A percentile compares a stretch with the other conserved stretches of the same genome.
phyloP scores from a whole-genome alignment of 2,329 filamentous ascomycete genomes.

The Arachnopeziza araneosa region DNA sequence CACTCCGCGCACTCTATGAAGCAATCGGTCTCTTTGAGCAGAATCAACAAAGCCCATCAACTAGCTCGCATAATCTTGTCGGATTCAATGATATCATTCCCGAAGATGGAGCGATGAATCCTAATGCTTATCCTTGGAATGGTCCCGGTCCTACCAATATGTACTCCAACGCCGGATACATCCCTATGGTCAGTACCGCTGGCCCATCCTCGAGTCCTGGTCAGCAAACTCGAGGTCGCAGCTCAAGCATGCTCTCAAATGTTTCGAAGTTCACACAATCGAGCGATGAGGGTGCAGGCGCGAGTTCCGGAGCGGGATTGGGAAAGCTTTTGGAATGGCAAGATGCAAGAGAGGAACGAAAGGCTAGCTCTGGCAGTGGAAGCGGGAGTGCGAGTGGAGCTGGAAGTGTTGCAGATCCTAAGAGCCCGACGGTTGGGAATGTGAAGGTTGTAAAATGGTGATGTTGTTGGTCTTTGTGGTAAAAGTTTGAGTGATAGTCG shows the following conservation, averaged over 20 bases:
- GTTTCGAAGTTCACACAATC: constrained; percentile 62
- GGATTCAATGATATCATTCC: constrained; percentile 8
- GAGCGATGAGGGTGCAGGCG: constrained; percentile 42
- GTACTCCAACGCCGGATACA: constrained; percentile 5
- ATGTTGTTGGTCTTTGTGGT: not conserved
- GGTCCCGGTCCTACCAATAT: constrained; percentile 9
- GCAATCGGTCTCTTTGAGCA: constrained; percentile 9
- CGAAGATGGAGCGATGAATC: constrained; percentile 13
- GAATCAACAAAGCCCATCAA: constrained; percentile 11
- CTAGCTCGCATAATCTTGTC: constrained; percentile 19
- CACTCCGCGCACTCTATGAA: constrained; percentile 7
- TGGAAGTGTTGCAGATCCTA: constrained; percentile 46
- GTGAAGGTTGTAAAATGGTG: constrained; percentile 1
- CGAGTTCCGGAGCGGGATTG: constrained; percentile 9
- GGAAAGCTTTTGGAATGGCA: constrained; percentile 13
- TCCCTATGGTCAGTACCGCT: constrained; percentile 6
- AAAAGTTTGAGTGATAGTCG: not conserved
- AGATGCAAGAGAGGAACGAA: constrained; percentile 17
- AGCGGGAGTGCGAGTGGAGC: constrained; percentile 30
- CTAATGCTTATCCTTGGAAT: constrained; percentile 22
- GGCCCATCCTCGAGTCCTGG: constrained; percentile 10
- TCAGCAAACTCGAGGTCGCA: constrained; percentile 43
- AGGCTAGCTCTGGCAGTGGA: constrained; percentile 19
- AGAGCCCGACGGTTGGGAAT: constrained; percentile 38
- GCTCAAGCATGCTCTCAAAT: constrained; percentile 62